Conservation (phyloP, 257 asterid species). For the Solanum sejunctum region DNA sequence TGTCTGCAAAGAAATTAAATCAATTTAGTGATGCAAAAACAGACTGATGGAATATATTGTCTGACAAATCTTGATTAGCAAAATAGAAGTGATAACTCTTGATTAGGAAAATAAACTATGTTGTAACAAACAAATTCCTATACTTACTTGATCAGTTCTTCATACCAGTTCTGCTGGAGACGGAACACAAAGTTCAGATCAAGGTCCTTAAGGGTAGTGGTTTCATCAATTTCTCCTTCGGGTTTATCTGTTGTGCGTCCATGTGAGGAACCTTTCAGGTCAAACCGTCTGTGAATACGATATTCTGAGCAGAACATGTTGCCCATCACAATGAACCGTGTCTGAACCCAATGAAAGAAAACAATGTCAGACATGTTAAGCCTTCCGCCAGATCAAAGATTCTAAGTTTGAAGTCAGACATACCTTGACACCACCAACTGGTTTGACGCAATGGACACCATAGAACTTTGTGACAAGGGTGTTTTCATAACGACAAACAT, state of each 20-base stretch:
- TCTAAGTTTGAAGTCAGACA: not conserved
- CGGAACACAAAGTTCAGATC: constrained; percentile 67
- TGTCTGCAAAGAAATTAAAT: constrained; percentile 35
- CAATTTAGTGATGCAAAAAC: not conserved
- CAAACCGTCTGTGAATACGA: constrained; percentile 80
- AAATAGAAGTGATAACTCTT: not conserved
- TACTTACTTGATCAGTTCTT: constrained; percentile 77
- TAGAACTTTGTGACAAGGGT: constrained; percentile 84
- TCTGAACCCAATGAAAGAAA: constrained; percentile 24
- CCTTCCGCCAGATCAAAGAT: not conserved
- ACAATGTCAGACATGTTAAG: constrained; percentile 5
- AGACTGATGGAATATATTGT: not conserved
- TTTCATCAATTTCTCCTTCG: constrained; percentile 78
- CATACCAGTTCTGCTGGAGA: constrained; percentile 68
- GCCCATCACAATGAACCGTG: constrained; percentile 94
- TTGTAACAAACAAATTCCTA: not conserved
- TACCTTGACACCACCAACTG: constrained; percentile 94
- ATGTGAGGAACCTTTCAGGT: constrained; percentile 89
- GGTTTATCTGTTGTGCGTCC: constrained; percentile 80
- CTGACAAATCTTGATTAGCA: not conserved
- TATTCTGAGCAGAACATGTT: constrained; percentile 95
- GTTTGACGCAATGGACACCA: constrained; percentile 97
- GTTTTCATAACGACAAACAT: constrained; percentile 68
- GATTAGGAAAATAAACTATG: not conserved
- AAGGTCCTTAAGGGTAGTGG: constrained; percentile 86